Conservation (phyloP, 441 rosid species). For the Syzygium syzygioides region DNA sequence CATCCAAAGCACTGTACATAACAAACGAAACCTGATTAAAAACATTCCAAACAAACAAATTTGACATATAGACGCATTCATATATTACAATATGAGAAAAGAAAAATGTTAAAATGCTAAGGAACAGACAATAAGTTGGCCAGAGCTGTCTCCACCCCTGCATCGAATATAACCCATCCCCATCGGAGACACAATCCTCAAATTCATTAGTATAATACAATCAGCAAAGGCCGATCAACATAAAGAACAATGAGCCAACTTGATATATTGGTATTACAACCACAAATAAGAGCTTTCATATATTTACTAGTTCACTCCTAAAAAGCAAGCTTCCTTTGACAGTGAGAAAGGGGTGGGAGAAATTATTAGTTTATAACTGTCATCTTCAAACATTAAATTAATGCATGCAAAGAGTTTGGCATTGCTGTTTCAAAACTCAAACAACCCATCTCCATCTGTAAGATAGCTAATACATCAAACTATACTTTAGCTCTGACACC, state of each 20-base stretch:
- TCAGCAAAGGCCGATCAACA: not conserved
- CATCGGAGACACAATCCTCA: not conserved
- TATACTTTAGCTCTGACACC: not conserved
- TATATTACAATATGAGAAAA: not conserved
- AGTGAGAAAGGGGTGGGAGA: not conserved
- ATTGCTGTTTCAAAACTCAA: not conserved
- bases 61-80: not conserved
- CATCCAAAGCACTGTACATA: conserved; percentile 73
- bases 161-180: not conserved
- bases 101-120: not conserved
- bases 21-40: not conserved
- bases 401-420: not conserved
- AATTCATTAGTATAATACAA: not conserved
- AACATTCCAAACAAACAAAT: not conserved
- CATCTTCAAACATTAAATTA: not conserved
- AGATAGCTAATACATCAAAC: not conserved
- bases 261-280: too few relatives aligned
- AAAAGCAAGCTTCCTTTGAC: not conserved
- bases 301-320: not conserved
- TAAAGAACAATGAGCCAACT: too few relatives aligned
- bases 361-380: not conserved
- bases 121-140: not conserved
- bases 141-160: not conserved
- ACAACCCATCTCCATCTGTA: not conserved
- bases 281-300: too few relatives aligned